Percentiles rank a stretch among this genome's conserved stretches.
Conservation (phyloP, 2,329 filamentous ascomycete genomes). For the Trichoderma sp. region DNA sequence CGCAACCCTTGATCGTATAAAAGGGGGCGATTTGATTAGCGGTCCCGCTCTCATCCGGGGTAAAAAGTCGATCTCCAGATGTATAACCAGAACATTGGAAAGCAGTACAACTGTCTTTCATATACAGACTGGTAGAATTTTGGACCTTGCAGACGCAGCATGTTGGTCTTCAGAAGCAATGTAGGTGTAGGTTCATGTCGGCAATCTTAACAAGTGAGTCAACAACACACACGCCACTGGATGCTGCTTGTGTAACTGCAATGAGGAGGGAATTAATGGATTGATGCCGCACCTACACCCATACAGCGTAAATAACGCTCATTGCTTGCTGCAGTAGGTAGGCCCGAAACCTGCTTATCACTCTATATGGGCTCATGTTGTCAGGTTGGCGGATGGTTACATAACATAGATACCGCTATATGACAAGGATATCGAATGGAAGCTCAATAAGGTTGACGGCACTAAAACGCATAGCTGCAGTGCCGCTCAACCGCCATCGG, state of each 20-base stretch:
- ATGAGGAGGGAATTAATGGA: background rate
- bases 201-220: background rate
- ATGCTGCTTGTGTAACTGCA: background rate
- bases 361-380: background rate
- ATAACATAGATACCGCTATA: background rate
- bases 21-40: slow-evolving; percentile 17
- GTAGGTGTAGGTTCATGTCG: slow-evolving; percentile 19
- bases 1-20: background rate
- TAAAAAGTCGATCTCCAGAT: slow-evolving; percentile 8
- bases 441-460: background rate
- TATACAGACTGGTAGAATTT: background rate
- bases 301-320: background rate
- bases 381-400: background rate
- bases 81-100: background rate
- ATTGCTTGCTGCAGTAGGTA: background rate
- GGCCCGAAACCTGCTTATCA: slow-evolving; percentile 6
- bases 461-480: background rate
- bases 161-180: background rate
- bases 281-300: background rate
- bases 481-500: background rate
- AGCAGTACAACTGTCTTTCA: background rate
- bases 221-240: background rate
- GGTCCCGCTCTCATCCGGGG: slow-evolving; percentile 20
- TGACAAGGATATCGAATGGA: background rate
- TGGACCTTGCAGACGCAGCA: slow-evolving; percentile 3